Percentiles rank a stretch among this genome's conserved stretches.
Conservation (phyloP, 2,329 filamentous ascomycete species). For the Colletotrichum camelliae region DNA sequence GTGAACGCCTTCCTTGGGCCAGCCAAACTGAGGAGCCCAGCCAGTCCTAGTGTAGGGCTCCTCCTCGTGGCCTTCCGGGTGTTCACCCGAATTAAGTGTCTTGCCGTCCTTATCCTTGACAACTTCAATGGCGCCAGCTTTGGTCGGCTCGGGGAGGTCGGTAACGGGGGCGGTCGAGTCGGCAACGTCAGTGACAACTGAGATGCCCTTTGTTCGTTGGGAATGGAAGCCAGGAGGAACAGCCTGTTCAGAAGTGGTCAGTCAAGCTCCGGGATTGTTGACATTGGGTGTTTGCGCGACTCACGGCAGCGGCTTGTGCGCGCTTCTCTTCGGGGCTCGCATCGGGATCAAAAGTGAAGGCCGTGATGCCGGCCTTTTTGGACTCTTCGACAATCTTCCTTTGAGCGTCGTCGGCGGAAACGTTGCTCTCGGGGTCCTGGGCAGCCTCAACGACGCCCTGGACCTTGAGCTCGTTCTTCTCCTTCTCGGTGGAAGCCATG, state of each 20-base stretch:
- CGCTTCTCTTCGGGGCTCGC: slow-evolving; percentile 84
- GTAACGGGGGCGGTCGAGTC: slow-evolving; percentile 73
- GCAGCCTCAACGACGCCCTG: slow-evolving; percentile 82
- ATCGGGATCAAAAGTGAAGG: slow-evolving; percentile 87
- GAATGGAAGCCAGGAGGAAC: slow-evolving; percentile 70
- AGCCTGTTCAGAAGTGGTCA: slow-evolving; percentile 46
- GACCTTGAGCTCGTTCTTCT: slow-evolving; percentile 73
- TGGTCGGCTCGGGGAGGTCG: slow-evolving; percentile 78
- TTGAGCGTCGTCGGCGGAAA: slow-evolving; percentile 75
- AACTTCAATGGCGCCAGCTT: slow-evolving; percentile 68
- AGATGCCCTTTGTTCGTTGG: slow-evolving; percentile 66
- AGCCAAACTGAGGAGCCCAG: slow-evolving; percentile 88
- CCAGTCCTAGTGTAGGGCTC: slow-evolving; percentile 64
- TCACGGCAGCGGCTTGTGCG: slow-evolving; percentile 77
- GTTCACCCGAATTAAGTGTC: slow-evolving; percentile 52
- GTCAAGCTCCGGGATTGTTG: neutral
- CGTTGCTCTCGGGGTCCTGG: slow-evolving; percentile 69
- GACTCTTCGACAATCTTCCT: slow-evolving; percentile 78
- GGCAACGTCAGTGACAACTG: slow-evolving; percentile 76
- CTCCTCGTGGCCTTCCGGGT: slow-evolving; percentile 61
- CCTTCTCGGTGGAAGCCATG: slow-evolving; percentile 35
- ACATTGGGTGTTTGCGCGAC: slow-evolving; percentile 29
- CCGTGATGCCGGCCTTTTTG: slow-evolving; percentile 77
- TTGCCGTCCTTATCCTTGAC: slow-evolving; percentile 55
- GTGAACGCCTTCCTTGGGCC: slow-evolving; percentile 61